Conservation (phyloP, 148 eudicot genomes). For the Chenopodium quinoa region DNA sequence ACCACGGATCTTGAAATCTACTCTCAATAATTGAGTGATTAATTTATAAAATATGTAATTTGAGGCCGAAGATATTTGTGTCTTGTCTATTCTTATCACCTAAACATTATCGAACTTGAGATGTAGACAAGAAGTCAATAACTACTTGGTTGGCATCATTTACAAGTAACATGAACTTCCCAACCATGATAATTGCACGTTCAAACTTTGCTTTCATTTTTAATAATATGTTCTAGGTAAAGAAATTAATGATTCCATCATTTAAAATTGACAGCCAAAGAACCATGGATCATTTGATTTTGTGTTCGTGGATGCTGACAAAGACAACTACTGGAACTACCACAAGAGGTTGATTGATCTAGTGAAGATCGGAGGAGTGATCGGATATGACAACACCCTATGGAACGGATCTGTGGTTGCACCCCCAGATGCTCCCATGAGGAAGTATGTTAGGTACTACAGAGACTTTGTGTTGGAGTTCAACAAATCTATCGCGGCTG, state of each 20-base stretch:
- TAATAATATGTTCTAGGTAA: neutral
- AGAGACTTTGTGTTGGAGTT: conserved; percentile 66
- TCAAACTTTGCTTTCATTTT: neutral
- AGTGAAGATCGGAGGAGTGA: conserved; percentile 61
- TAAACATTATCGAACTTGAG: neutral
- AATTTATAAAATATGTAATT: no score
- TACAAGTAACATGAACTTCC: neutral
- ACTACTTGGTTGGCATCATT: neutral
- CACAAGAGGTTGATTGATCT: conserved; percentile 62
- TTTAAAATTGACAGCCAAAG: conserved; percentile 38
- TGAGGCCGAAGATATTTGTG: neutral
- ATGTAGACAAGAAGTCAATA: neutral
- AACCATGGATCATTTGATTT: conserved; percentile 58
- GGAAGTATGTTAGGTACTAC: conserved; percentile 61
- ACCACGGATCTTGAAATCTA: no score
- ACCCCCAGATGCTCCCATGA: conserved; percentile 62
- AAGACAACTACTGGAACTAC: conserved; percentile 70
- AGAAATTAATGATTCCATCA: neutral
- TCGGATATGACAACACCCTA: conserved; percentile 78
- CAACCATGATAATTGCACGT: neutral
- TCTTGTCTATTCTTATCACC: neutral
- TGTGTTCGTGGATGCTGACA: conserved; percentile 72
- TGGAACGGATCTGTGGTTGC: conserved; percentile 72
- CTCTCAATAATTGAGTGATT: no score
- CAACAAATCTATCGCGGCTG: conserved; percentile 61